A percentile compares a stretch with the other conserved stretches of the same genome.
These are phyloP conservation scores for Paecilomyces sp. DNA, from an alignment of 2,329 filamentous ascomycete genomes.

Conservation along the genomic window DNA sequence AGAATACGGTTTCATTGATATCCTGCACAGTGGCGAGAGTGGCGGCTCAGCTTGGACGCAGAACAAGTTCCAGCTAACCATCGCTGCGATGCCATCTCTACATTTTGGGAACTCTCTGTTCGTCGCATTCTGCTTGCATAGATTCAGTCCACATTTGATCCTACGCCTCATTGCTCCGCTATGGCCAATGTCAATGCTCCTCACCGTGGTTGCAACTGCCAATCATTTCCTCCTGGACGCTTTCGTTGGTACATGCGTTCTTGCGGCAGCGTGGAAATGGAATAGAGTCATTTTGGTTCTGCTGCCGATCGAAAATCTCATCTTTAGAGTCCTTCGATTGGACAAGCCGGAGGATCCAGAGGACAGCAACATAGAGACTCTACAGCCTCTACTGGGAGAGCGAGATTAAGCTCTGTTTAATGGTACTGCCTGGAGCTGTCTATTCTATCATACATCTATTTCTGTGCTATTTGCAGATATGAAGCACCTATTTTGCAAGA, in stretches of 20 bases:
- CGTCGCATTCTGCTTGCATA: conserved; percentile 21
- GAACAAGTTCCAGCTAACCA: conserved; percentile 42
- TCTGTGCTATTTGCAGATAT: too few species aligned
- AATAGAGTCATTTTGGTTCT: conserved; percentile 15
- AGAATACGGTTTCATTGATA: conserved; percentile 38
- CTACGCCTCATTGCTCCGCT: conserved; percentile 32
- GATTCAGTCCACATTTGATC: conserved; percentile 35
- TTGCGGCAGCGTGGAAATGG: conserved; percentile 14
- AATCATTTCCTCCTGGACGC: conserved; percentile 64
- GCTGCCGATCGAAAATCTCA: conserved; percentile 14
- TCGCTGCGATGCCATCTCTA: conserved; percentile 44
- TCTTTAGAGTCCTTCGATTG: conserved; percentile 12
- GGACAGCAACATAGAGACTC: background rate
- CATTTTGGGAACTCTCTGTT: conserved; percentile 37
- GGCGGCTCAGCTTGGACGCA: conserved; percentile 32
- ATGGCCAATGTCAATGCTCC: conserved; percentile 37
- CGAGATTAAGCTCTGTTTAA: background rate
- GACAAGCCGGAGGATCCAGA: conserved; percentile 15
- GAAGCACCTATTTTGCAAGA: too few species aligned
- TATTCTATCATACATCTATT: too few species aligned
- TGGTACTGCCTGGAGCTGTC: too few species aligned
- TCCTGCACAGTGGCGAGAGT: conserved; percentile 28
- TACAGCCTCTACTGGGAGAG: background rate
- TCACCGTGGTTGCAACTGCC: conserved; percentile 60
- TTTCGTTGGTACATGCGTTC: conserved; percentile 48